Base-by-base conservation (phyloP, 2,329 filamentous ascomycete species). In the Aureobasidium melanogenum region DNA sequence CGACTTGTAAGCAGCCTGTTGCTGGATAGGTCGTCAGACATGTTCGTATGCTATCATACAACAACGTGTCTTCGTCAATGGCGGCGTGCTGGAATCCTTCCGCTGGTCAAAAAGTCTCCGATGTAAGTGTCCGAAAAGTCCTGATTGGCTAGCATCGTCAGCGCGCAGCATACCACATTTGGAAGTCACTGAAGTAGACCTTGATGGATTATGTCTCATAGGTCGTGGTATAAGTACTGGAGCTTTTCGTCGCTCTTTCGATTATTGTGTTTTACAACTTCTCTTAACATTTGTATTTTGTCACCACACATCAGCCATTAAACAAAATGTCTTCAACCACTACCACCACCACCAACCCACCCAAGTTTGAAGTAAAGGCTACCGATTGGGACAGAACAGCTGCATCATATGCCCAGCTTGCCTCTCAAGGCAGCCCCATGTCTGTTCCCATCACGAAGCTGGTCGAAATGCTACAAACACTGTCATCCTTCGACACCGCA, bases 401-500 rank as follows among this genome's bases (percentile, higher is more conserved):
- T 17, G 22, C 28, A 7, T 15, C 26, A 12, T 61, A 54, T 26
- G 32, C 57, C 24, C 24, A 39, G 39, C 39, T 28, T n/a, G 24
- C 15, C 3, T 12, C 28, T 22, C 38, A 19, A 61, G 38, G n/a
- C 32, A 12, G 22, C 3, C 38, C 41, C 15, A 61, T 55, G 50
- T 39, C 26, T 17, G 50, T 52, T 30, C 67, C 69, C 2, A 69
- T 69, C 36, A 50, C 34, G 14, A 51, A 56, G 10, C 63, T 72
- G 62, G 65, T 73, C 55, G 60, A 65, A 6, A 63, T 64, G 8
- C 62, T 65, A 8, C 66, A 73, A 61, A 63, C 65, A 5, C 43
- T 66, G 2, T 47, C 44, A 2, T 67, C 71, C 6, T 69, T 72
- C 61, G 63, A 63, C 12, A 44, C 66, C 39, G 71, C 71, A 3